Base-by-base conservation (phyloP, 2,329 filamentous ascomycete species). In the Colletotrichum tropicale region DNA sequence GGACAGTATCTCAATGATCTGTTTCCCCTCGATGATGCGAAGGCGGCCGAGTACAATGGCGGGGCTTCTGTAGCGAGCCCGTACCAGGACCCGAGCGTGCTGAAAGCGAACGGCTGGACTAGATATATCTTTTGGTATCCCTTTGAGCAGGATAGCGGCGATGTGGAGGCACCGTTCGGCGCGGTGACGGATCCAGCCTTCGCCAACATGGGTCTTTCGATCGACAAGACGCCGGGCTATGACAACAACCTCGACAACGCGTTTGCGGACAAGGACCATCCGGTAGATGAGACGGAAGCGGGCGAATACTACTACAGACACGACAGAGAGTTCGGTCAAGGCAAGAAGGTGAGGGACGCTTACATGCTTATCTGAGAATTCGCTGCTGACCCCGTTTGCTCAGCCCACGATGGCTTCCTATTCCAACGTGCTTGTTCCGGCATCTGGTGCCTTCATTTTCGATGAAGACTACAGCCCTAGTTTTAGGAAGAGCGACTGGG, bases 21-120 rank as follows among this genome's bases (percentile, higher is more conserved):
- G 60, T 64, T 64, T n/a, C 30, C 60, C 30, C 60, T 64, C 26
- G 60, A 64, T n/a, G 60, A 64, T n/a, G 60, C n/a, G 8, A 64
- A 64, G n/a, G 60, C 60, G 30, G 60, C 60, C 26, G 60, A 64
- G 30, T 64, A 64, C 60, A 64, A 64, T 15, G 60, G 60, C 60
- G 60, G 60, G 12, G 30, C 16, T 9, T 36, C 60, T 8, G 60
- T 64, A 0, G 16, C 6, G 5, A 64, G 60, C n/a, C 60, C 60
- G n/a, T 64, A 32, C 2, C 60, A 64, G 30, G 60, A 64, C 60
- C 28, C 60, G n/a, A 34, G 26, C 60, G 60, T n/a, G 12, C 16
- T 64, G 30, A 64, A 32, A 9, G 1, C 28, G n/a, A 64, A 64
- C 30, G 60, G 60, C 30, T 64, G 60, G 60, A 32, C 60, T 8